Evolutionary conservation across 148 eudicot species (phyloP), one percentile per base, ranked within the genome.

Genomic region (Rhododendron henanense): DNA sequence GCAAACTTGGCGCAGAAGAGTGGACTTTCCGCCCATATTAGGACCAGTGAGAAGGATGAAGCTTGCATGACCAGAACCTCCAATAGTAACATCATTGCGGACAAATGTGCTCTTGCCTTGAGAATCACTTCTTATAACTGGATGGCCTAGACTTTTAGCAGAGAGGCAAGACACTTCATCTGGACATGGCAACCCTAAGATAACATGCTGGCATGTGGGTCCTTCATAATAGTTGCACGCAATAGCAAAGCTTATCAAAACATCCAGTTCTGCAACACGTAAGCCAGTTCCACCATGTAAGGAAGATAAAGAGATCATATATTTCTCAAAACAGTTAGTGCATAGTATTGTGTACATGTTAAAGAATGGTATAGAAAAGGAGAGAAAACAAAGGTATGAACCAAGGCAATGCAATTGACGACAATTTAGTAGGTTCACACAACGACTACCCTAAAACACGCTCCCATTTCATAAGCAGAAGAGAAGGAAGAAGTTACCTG

Each of bases 11-110:
- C 99, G 98, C 80, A 97, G 91, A 92, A 95, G 98, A 57, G 99
- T 97, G 84, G 99, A 97, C 87, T 97, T 97, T 82, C 99, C 99
- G 77, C 99, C 99, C 99, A 97, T 97, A 93, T 97, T 97, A 85
- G 99, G 98, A 84, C 99, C 99, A 91, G 98, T 95, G 65, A 97
- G 97, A 65, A 97, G 90, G 88, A 97, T 91, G 90, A 97, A 94
- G 87, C 90, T 91, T 78, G 98, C 92, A 69, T 90, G 79, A 88
- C 86, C 90, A 81, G 91, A 84, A 67, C 99, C 98, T 84, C 99
- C 99, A 83, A 97, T 89, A 67, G 85, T 86, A 78, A 95, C 91
- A 87, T 97, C 94, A 88, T 94, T 97, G 44, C 98, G 94, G 84
- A 97, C 98, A 92, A 97, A 97, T 25, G 98, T 82, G 87, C 92